phyloP scores from a whole-genome alignment of 2,329 filamentous ascomycete species.

The Alternaria brassicicola region DNA sequence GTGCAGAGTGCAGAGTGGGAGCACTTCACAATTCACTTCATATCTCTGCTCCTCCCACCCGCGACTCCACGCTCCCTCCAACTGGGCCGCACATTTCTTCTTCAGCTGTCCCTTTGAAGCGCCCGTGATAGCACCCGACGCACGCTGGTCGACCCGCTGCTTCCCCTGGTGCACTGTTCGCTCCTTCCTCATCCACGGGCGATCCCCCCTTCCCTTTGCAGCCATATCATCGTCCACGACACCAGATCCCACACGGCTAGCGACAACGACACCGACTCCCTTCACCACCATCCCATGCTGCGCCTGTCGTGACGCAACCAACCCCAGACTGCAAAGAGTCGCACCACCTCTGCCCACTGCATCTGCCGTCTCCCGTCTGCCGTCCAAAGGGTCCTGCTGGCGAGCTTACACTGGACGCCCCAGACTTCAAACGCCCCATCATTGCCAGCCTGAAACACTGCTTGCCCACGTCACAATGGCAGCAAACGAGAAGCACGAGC shows the following conservation, averaged over 20 bases:
- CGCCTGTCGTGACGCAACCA: constrained; percentile 1
- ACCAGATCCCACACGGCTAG: background rate
- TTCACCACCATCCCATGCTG: background rate
- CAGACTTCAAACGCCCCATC: constrained; percentile 10
- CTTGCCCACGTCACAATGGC: constrained; percentile 33
- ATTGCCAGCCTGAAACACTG: constrained; percentile 14
- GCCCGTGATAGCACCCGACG: background rate
- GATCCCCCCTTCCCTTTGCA: constrained; percentile 22
- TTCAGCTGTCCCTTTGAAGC: background rate
- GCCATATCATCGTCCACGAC: background rate
- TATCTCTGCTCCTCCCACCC: constrained; percentile 14
- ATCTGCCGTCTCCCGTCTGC: constrained; percentile 19
- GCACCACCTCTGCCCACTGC: constrained; percentile 11
- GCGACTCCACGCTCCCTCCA: constrained; percentile 1
- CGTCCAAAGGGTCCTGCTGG: constrained; percentile 16
- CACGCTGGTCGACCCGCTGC: constrained; percentile 2
- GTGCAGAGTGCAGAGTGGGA: constrained; percentile 18
- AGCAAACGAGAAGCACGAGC: constrained; percentile 38
- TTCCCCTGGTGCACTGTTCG: constrained; percentile 2
- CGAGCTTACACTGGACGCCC: constrained; percentile 1
- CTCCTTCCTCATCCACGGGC: constrained; percentile 4
- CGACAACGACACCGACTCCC: background rate
- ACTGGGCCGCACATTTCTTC: constrained; percentile 14
- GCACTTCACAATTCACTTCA: constrained; percentile 16
- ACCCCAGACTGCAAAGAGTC: background rate